Percentiles rank a stretch among this genome's conserved stretches.
Evolutionary conservation across 768 basidiomycete species (phyloP).

Genomic region (Calocybe gangraenosa): DNA sequence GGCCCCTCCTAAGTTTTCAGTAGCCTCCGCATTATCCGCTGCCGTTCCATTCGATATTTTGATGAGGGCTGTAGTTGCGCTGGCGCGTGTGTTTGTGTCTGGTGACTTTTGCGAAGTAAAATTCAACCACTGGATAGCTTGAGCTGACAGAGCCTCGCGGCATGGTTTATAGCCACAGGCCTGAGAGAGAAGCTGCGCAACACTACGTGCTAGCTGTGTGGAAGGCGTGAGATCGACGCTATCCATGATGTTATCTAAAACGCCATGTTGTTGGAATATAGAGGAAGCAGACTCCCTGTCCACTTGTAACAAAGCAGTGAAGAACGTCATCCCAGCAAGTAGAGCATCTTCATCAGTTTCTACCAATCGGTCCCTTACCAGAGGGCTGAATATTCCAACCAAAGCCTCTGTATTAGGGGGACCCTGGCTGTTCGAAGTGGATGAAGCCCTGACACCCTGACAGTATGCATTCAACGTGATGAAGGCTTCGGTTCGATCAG

Average conservation of each 20-base stretch:
- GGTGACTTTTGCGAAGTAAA: slow-evolving; percentile 43
- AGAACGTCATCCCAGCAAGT: slow-evolving; percentile 56
- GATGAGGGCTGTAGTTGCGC: slow-evolving; percentile 70
- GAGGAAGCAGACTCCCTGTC: slow-evolving; percentile 62
- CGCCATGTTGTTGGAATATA: slow-evolving; percentile 61
- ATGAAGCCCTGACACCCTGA: slow-evolving; percentile 46
- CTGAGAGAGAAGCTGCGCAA: slow-evolving; percentile 73
- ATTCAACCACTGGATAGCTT: slow-evolving; percentile 66
- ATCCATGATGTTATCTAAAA: slow-evolving; percentile 64
- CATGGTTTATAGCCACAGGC: slow-evolving; percentile 74
- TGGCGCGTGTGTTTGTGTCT: slow-evolving; percentile 47
- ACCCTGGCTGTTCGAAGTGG: slow-evolving; percentile 30
- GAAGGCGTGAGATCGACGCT: slow-evolving; percentile 61
- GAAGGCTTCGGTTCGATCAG: slow-evolving; percentile 63
- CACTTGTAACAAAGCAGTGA: slow-evolving; percentile 83
- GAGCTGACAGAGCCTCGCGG: slow-evolving; percentile 53
- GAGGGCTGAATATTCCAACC: slow-evolving; percentile 44
- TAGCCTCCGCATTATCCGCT: slow-evolving; percentile 37
- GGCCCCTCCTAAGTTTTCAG: slow-evolving; percentile 8
- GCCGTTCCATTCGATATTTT: slow-evolving; percentile 65
- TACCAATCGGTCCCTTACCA: slow-evolving; percentile 44
- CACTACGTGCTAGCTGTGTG: slow-evolving; percentile 44
- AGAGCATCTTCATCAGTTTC: slow-evolving; percentile 52
- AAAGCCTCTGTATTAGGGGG: slow-evolving; percentile 45
- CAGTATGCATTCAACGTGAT: slow-evolving; percentile 66